These are phyloP conservation scores for Globisporangium spiculum DNA, from an alignment of 352 stramenopile species.

Conservation along the genomic window DNA sequence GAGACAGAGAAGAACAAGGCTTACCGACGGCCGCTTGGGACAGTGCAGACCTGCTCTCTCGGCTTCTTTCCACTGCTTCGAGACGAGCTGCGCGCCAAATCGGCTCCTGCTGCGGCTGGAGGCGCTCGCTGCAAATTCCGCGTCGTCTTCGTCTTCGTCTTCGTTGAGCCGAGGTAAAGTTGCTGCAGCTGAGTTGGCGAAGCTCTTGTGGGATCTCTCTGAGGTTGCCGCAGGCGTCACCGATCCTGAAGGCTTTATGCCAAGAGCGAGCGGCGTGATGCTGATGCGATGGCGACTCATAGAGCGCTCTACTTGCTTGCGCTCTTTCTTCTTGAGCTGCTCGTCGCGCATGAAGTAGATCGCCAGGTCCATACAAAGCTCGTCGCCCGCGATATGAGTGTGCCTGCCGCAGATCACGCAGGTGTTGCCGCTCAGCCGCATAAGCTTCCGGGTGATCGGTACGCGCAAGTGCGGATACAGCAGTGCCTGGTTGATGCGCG, in stretches of 20 bases:
- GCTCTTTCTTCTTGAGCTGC: constrained; percentile 47
- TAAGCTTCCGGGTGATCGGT: constrained; percentile 80
- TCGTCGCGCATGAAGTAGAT: constrained; percentile 68
- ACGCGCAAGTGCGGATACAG: constrained; percentile 66
- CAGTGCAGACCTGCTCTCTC: constrained; percentile 32
- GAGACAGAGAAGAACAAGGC: background rate
- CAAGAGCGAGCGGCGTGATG: constrained; percentile 20
- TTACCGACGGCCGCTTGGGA: constrained; percentile 31
- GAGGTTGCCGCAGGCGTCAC: background rate
- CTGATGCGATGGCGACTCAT: constrained; percentile 57
- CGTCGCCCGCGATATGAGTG: constrained; percentile 72
- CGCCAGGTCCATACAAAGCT: constrained; percentile 76
- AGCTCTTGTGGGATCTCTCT: background rate
- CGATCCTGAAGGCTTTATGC: background rate
- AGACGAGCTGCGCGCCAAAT: constrained; percentile 49
- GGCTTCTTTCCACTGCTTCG: constrained; percentile 53
- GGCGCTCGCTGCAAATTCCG: too few species aligned
- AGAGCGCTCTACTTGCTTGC: constrained; percentile 32
- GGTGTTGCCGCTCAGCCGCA: constrained; percentile 75
- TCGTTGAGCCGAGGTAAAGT: constrained; percentile 14
- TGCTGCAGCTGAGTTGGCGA: background rate
- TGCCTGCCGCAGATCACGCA: constrained; percentile 72
- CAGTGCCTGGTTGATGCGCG: constrained; percentile 65
- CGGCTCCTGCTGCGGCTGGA: constrained; percentile 4
- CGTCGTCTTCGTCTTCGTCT: constrained; percentile 8